phyloP scores from a whole-genome alignment of 441 rosid species.

The Viola pubescens region DNA sequence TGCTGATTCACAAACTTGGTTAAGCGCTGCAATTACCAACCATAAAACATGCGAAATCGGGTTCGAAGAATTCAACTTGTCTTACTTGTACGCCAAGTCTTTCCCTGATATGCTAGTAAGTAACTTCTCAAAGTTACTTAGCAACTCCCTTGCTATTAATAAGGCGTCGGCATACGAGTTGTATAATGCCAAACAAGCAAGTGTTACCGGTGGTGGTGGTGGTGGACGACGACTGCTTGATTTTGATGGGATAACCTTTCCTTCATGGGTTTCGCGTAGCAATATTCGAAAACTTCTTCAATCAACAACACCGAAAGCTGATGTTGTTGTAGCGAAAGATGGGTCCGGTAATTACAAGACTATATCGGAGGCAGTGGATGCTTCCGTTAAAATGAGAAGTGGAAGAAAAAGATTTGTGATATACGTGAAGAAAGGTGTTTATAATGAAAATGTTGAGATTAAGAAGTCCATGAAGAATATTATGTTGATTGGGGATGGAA shows the following conservation, averaged over 20 bases:
- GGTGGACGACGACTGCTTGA: slow-evolving; percentile 32
- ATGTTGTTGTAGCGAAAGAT: slow-evolving; percentile 66
- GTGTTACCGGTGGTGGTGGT: background rate
- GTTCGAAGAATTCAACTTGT: slow-evolving; percentile 48
- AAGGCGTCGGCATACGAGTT: slow-evolving; percentile 23
- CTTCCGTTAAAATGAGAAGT: slow-evolving; percentile 38
- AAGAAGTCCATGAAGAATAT: slow-evolving; percentile 80
- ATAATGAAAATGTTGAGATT: slow-evolving; percentile 69
- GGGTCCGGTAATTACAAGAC: slow-evolving; percentile 63
- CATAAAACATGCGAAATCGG: slow-evolving; percentile 81
- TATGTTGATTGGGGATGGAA: slow-evolving; percentile 82
- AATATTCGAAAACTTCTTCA: slow-evolving; percentile 47
- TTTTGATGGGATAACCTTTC: slow-evolving; percentile 23
- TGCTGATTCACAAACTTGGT: slow-evolving; percentile 62
- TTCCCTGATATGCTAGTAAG: slow-evolving; percentile 31
- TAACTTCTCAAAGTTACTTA: slow-evolving; percentile 46
- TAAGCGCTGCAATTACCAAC: slow-evolving; percentile 71
- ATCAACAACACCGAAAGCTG: slow-evolving; percentile 21
- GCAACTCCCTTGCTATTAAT: slow-evolving; percentile 66
- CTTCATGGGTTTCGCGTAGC: slow-evolving; percentile 42
- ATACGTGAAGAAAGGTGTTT: slow-evolving; percentile 66
- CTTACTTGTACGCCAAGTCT: slow-evolving; percentile 24
- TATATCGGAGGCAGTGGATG: slow-evolving; percentile 51
- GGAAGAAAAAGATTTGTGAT: slow-evolving; percentile 48
- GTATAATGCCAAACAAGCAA: slow-evolving; percentile 4